Conservation (phyloP, 2,329 filamentous ascomycete species). For the Talaromyces atroroseus region DNA sequence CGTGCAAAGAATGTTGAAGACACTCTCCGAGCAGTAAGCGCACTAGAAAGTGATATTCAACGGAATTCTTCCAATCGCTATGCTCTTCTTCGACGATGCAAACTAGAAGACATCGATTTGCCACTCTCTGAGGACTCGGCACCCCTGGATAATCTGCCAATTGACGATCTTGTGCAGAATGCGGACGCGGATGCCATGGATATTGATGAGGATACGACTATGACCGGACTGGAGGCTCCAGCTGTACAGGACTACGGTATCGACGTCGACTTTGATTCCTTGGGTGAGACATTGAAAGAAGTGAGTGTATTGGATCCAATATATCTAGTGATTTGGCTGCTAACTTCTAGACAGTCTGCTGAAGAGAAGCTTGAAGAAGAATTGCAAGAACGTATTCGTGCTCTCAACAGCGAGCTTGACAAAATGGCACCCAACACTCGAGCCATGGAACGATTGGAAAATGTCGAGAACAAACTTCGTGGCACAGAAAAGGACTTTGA, state of each 20-base stretch:
- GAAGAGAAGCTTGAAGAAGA: constrained; percentile 67
- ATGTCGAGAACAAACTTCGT: constrained; percentile 75
- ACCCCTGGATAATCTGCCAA: constrained; percentile 72
- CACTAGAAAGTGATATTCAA: constrained; percentile 79
- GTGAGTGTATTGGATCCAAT: constrained; percentile 43
- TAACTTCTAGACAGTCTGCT: constrained; percentile 52
- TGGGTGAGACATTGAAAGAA: constrained; percentile 76
- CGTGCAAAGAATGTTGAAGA: constrained; percentile 77
- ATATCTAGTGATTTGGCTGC: constrained; percentile 10
- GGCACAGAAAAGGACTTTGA: constrained; percentile 86
- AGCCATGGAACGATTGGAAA: constrained; percentile 83
- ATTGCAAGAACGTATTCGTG: constrained; percentile 70
- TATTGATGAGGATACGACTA: constrained; percentile 64
- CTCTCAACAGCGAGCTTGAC: constrained; percentile 72
- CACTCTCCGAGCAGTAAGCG: constrained; percentile 66
- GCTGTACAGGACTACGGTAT: constrained; percentile 87
- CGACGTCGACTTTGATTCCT: constrained; percentile 72
- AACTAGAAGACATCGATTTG: constrained; percentile 85
- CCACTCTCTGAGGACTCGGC: constrained; percentile 68
- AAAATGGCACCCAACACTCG: constrained; percentile 97
- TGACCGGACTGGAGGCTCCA: constrained; percentile 49
- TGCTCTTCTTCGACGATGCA: constrained; percentile 77
- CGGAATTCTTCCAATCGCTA: constrained; percentile 81
- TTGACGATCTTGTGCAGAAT: constrained; percentile 70
- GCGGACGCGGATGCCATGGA: constrained; percentile 87